Base-by-base conservation (phyloP, 768 basidiomycete species). In the Obba rivulosa region DNA sequence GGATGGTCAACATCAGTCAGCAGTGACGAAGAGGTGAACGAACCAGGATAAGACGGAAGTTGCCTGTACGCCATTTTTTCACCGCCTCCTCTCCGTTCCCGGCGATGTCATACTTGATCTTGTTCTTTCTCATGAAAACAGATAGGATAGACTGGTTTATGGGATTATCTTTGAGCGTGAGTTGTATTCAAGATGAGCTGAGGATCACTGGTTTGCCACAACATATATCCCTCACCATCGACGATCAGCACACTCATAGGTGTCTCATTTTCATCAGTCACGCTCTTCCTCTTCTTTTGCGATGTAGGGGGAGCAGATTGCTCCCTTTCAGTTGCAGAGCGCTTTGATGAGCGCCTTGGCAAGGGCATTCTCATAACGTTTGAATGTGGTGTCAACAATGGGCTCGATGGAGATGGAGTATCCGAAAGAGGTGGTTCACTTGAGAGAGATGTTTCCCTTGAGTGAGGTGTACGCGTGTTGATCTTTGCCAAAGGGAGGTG, bases 171-270 rank as follows among this genome's bases (percentile, higher is more conserved):
- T 44, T 98, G 51, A 11, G 13, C 38, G 34, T 16, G 31, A 22
- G 21, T 22, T 35, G 45, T 24, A 43, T 17, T 25, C 20, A 22
- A 39, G 34, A 37, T 23, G 18, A 35, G 31, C 34, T 28, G 18
- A 43, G 8, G 34, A 11, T 53, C 43, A 37, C 28, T 5, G 35
- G 13, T 37, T 3, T 2, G 20, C 17, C 1, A 31, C n/a, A 41
- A 56, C 50, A 34, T 35, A 23, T 8, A 1, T 13, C 13, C 72
- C 85, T 52, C 55, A 92, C 95, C 95, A 66, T 99, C 96, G 34
- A 98, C 96, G 59, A 99, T 96, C 58, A 99, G 77, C 1, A 99
- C 96, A 58, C 89, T 95, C 62, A 99, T 97, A 0, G 96, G 96
- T 3, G 96, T 95, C 2, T 95, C 86, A 24, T 97, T 85, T 50